Evolutionary conservation across 2,329 filamentous ascomycete species (phyloP).

Genomic region (Colletotrichum sansevieriae): DNA sequence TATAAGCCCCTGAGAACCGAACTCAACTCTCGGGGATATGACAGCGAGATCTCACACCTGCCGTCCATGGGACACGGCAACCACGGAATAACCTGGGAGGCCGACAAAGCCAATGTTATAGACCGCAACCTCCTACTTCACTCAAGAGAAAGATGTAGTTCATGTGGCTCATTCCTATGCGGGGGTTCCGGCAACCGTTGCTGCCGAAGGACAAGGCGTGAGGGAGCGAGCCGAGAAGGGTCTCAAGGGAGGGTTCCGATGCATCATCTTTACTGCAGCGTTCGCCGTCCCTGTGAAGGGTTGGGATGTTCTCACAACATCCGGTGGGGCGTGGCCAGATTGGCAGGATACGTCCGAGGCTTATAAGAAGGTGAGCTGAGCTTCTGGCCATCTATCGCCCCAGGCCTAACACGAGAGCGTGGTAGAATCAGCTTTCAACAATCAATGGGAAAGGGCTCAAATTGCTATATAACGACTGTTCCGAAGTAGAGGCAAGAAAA

Average conservation of each 20-base stretch:
- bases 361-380: neutral
- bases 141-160: neutral
- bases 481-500: neutral
- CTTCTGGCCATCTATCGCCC: too few relatives aligned
- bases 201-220: neutral
- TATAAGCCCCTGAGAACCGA: too few relatives aligned
- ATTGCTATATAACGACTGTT: neutral
- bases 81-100: slow-evolving; percentile 2
- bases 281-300: slow-evolving; percentile 2
- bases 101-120: slow-evolving; percentile 3
- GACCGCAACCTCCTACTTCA: neutral
- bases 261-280: neutral
- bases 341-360: slow-evolving; percentile 4
- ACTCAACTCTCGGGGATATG: too few relatives aligned
- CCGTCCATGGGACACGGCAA: slow-evolving; percentile 1
- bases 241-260: neutral
- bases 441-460: neutral
- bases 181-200: neutral
- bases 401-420: neutral
- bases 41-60: neutral
- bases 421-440: slow-evolving; percentile 1
- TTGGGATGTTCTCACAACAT: slow-evolving; percentile 4
- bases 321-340: slow-evolving; percentile 2
- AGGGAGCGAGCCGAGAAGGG: slow-evolving; percentile 2
- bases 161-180: slow-evolving; percentile 3